Evolutionary conservation across 257 asterid species (phyloP).

Genomic region (Datura wrightii): DNA sequence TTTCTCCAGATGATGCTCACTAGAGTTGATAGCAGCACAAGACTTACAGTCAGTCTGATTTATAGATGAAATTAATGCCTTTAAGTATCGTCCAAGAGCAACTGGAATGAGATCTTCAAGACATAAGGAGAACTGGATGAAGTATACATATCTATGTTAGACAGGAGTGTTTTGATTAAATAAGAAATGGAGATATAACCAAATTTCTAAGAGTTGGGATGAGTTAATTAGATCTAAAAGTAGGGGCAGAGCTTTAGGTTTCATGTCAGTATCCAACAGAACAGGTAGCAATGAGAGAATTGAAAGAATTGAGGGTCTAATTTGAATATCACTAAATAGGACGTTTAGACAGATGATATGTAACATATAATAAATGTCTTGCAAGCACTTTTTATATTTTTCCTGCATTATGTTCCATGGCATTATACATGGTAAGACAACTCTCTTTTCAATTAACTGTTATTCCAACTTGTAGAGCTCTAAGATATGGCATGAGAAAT

Average conservation of each 20-base stretch:
- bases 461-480: conserved; percentile 14
- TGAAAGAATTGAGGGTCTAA: conserved; percentile 20
- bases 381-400: neutral
- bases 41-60: conserved; percentile 50
- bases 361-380: conserved; percentile 1
- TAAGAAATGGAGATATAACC: neutral
- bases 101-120: conserved; percentile 97
- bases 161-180: neutral
- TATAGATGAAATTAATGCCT: conserved; percentile 65
- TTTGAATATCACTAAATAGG: neutral
- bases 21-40: conserved; percentile 46
- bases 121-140: conserved; percentile 88
- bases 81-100: conserved; percentile 84
- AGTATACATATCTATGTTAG: neutral
- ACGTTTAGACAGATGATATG: neutral
- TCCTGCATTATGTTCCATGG: neutral
- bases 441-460: neutral
- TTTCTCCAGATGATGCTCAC: conserved; percentile 81
- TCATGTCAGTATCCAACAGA: conserved; percentile 12
- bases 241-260: conserved; percentile 2
- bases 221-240: neutral
- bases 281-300: neutral
- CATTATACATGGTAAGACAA: neutral
- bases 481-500: conserved; percentile 8
- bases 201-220: neutral